phyloP scores from a whole-genome alignment of 352 stramenopile genomes.

The Phytophthora pinifolia region DNA sequence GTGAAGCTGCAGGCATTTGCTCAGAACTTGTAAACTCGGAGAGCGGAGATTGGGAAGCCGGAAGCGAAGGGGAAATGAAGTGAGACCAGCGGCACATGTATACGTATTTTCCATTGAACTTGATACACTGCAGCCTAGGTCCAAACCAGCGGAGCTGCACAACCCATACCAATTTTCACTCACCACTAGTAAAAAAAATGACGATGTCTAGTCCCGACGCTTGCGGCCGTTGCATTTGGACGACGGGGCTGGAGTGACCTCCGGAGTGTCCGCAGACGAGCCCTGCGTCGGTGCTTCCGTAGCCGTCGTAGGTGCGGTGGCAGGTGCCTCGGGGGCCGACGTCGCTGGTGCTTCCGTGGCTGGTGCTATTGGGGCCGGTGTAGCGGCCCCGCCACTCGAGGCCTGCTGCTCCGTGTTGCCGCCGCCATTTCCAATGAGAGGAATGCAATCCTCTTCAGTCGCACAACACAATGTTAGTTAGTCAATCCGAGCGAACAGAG shows the following conservation, averaged over 20 bases:
- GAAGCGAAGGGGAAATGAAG: neutral
- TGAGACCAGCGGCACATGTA: slow-evolving; percentile 10
- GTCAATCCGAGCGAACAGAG: neutral
- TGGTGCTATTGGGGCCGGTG: neutral
- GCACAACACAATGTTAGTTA: slow-evolving; percentile 7
- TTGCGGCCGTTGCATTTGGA: slow-evolving; percentile 30
- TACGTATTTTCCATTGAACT: slow-evolving; percentile 30
- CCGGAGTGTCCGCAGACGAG: slow-evolving; percentile 15
- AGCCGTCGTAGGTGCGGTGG: neutral
- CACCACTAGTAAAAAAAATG: slow-evolving; percentile 13
- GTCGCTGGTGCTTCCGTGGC: too few relatives aligned
- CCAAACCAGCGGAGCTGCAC: slow-evolving; percentile 3
- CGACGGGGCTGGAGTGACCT: slow-evolving; percentile 25
- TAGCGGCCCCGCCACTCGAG: slow-evolving; percentile 9
- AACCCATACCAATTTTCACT: slow-evolving; percentile 13
- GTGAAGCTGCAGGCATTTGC: too few relatives aligned
- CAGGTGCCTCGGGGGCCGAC: neutral
- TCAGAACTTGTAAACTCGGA: too few relatives aligned
- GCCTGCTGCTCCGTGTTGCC: slow-evolving; percentile 12
- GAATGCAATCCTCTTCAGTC: slow-evolving; percentile 37
- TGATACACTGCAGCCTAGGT: slow-evolving; percentile 8
- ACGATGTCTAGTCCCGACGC: slow-evolving; percentile 20
- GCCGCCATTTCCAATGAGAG: slow-evolving; percentile 14
- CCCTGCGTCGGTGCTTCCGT: slow-evolving; percentile 1
- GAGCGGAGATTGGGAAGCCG: too few relatives aligned